Conservation (phyloP, 345 rosid species). For the Eucalyptus paniculata region DNA sequence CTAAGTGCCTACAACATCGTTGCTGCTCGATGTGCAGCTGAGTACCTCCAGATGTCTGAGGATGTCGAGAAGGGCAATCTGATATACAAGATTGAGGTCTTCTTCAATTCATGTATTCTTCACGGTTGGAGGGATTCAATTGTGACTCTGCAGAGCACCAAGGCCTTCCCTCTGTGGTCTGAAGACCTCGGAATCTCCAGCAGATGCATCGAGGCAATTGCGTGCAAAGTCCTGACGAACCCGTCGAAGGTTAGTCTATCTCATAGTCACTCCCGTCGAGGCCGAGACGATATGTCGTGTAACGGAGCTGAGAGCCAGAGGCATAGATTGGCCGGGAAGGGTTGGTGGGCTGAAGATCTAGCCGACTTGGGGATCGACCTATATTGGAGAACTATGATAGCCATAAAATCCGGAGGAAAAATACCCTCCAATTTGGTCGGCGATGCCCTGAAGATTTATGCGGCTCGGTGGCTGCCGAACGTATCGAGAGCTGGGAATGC, state of each 20-base stretch:
- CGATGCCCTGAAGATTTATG: conserved; percentile 77
- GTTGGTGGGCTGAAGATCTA: conserved; percentile 98
- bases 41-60: conserved; percentile 88
- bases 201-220: conserved; percentile 79
- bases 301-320: conserved; percentile 52
- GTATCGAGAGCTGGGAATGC: conserved; percentile 30
- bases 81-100: conserved; percentile 81
- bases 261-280: conserved; percentile 75
- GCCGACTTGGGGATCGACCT: conserved; percentile 85
- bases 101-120: conserved; percentile 79
- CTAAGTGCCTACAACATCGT: conserved; percentile 91
- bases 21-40: conserved; percentile 80
- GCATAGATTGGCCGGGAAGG: conserved; percentile 29
- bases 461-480: conserved; percentile 74
- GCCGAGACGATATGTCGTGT: conserved; percentile 53
- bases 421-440: conserved; percentile 57
- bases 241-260: conserved; percentile 78
- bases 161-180: conserved; percentile 60
- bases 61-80: conserved; percentile 96
- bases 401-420: conserved; percentile 73
- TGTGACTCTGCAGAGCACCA: conserved; percentile 74
- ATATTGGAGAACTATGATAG: conserved; percentile 88
- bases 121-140: conserved; percentile 91
- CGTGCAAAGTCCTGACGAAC: conserved; percentile 48
- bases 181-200: conserved; percentile 84